A percentile compares a stretch with the other conserved stretches of the same genome.
Conservation (phyloP, 176 grass and related monocot genomes). For the Phragmites australis region DNA sequence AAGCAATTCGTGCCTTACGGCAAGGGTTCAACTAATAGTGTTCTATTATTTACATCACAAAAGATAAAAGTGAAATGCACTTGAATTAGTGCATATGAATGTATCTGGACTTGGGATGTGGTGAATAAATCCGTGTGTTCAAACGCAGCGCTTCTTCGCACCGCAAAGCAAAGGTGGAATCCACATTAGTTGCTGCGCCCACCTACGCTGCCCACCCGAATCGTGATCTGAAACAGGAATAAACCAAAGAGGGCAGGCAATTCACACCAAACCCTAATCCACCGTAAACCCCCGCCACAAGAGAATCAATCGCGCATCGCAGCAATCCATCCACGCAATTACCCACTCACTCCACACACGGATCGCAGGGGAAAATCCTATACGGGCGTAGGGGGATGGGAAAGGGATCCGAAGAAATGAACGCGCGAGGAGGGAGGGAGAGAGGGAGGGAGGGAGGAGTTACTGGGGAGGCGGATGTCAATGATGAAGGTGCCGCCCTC, state of each 20-base stretch:
- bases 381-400: neutral
- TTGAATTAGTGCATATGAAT: neutral
- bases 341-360: neutral
- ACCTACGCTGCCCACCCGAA: neutral
- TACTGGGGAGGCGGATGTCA: slow-evolving; percentile 84
- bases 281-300: neutral
- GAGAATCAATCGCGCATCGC: neutral
- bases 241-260: neutral
- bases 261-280: slow-evolving; percentile 18
- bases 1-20: neutral
- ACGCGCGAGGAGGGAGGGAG: neutral
- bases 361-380: neutral
- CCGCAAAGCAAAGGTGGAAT: neutral
- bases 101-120: neutral
- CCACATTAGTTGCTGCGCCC: neutral
- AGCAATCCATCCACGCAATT: neutral
- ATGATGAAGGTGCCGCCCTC: slow-evolving; percentile 91
- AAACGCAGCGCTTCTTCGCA: neutral
- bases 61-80: neutral
- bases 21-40: neutral
- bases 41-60: neutral
- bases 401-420: neutral
- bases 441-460: neutral
- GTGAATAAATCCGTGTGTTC: neutral
- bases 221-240: neutral